Evolutionary conservation across 208 protist genomes (phyloP), one percentile per base, ranked within the genome.

Genomic region (Wallacemonas sp.): DNA sequence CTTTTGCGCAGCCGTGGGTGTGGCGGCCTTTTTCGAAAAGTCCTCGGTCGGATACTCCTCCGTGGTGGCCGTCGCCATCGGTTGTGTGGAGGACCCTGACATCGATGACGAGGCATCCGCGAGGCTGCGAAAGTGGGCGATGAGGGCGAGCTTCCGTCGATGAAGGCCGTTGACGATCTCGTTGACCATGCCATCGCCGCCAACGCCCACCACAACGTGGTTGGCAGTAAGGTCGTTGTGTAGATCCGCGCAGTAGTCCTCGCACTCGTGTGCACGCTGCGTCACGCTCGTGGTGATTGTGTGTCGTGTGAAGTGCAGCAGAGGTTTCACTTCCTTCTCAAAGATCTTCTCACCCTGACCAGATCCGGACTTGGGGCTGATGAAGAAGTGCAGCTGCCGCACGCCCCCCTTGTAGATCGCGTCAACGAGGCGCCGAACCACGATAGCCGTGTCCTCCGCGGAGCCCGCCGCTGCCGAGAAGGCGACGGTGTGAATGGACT

Each of bases 111-210:
- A 17, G 15, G 24, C 57, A 39, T 68, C 45, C 17, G 59, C 65
- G 57, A 80, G 54, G 53, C 62, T 53, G 42, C 71, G 64, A 6
- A 60, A 30, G 27, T n/a, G 46, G 15, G 27, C 48, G 36, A 88
- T n/a, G 6, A 85, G 24, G 12, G 76, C 74, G 17, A 79, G 38
- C 38, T 79, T 78, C 36, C 89, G 72, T 13, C 86, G 81, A 33
- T 89, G 71, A 10, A 95, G 46, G 42, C 89, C 89, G 63, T 95
- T 95, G 22, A 91, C 73, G 6, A 71, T 61, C 74, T 95, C 89
- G 64, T 95, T 71, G 33, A 90, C 57, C 79, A 93, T 95, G 17
- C 89, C 89, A 52, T 95, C 89, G 2, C 89, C 89, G 32, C 89
- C 89, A 22, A 86, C 83, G 54, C 58, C 68, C 1, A 81, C 78